Evolutionary conservation across 2,329 filamentous ascomycete species (phyloP), one percentile per base, ranked within the genome.

Genomic region (Exophiala aquamarina): DNA sequence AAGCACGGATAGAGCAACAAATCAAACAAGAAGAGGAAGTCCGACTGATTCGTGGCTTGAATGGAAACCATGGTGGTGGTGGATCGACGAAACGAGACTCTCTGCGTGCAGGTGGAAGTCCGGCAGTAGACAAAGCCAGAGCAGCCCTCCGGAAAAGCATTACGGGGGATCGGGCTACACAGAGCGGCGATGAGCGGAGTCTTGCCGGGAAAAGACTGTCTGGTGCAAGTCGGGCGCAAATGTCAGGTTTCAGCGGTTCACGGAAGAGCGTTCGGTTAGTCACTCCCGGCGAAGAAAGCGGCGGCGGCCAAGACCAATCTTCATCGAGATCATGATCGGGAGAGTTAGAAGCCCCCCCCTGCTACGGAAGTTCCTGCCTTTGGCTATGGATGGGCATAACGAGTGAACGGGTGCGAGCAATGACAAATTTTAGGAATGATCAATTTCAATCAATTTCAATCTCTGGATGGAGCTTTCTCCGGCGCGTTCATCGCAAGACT

Each of bases 211-310:
- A 50, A 8, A 54, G 57, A 13, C 59, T 52, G 37, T 48, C 49
- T 32, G 49, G 46, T n/a, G 11, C 23, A 26, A 26, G 23, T 26
- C 54, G 52, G 41, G 47, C 57, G 29, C 53, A 58, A 29, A 52
- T 47, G n/a, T 44, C 56, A 8, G 60, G 62, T 17, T 65, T 68
- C 11, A 63, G 61, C 32, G 59, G 62, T 14, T 63, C 70, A 45
- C 67, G 69, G 15, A 73, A 73, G 57, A 71, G 69, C 50, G 70
- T 73, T 14, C 64, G 70, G 21, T 56, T 73, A 19, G 64, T 73
- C 18, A 70, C 70, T 5, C 70, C 70, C 13, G 64, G 63, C 40
- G 70, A 73, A 51, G 68, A 72, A 54, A 36, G 20, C 10, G 19
- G 38, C 6, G 14, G 11, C 7, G 35, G 35, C 10, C 14, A 37